Evolutionary conservation across 495 filamentous ascomycete genomes (phyloP).

Genomic region (Chaetomium fimeti): DNA sequence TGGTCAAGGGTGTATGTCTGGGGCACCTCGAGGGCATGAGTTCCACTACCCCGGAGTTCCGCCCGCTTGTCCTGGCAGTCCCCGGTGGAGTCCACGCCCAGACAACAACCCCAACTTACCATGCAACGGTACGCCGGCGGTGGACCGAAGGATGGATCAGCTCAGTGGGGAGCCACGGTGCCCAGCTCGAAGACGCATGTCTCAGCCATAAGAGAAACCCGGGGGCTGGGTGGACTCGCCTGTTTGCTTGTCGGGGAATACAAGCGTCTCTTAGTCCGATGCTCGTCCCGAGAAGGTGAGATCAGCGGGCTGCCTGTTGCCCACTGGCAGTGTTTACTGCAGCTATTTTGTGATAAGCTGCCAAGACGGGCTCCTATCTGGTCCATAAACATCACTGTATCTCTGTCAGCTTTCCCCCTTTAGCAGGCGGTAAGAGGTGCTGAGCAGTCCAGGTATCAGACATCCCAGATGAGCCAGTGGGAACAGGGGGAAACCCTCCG

Average conservation of each 20-base stretch:
- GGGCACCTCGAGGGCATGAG: too few species aligned
- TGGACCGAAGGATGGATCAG: too few species aligned
- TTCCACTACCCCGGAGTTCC: constrained; percentile 13
- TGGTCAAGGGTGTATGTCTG: constrained; percentile 5
- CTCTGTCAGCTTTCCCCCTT: background rate
- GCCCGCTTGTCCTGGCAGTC: background rate
- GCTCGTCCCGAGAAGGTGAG: background rate
- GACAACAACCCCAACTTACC: constrained; percentile 5
- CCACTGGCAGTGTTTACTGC: background rate
- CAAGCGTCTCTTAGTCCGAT: background rate
- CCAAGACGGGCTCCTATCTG: background rate
- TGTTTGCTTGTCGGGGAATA: constrained; percentile 16
- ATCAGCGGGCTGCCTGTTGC: background rate
- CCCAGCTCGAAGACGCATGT: constrained; percentile 7
- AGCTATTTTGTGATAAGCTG: constrained; percentile 4
- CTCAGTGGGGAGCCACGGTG: background rate
- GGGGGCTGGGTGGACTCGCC: background rate
- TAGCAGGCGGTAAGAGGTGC: background rate
- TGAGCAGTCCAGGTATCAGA: background rate
- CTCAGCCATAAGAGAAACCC: background rate
- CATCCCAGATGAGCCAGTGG: constrained; percentile 15
- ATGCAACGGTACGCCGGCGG: too few species aligned
- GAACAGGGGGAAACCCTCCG: constrained; percentile 2
- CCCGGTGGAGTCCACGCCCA: background rate
- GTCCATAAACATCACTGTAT: background rate